A percentile compares a stretch with the other conserved stretches of the same genome.
phyloP scores from a whole-genome alignment of 306 rosid species.

The Vigna unguiculata region DNA sequence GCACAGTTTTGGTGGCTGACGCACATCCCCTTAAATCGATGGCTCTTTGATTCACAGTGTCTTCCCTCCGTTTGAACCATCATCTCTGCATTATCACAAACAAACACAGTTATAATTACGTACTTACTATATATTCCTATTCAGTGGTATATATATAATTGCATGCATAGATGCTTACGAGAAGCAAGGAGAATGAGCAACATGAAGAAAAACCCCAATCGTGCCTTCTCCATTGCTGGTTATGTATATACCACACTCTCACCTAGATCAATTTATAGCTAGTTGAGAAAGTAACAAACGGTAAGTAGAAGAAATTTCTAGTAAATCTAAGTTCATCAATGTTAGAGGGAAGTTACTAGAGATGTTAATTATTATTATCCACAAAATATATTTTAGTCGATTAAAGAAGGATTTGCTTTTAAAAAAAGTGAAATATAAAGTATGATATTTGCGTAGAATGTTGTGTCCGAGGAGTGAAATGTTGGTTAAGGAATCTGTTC shows the following conservation, averaged over 20 bases:
- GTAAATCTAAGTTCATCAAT: background rate
- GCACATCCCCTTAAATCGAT: constrained; percentile 54
- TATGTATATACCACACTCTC: background rate
- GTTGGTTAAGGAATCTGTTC: constrained; percentile 25
- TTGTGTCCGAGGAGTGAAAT: background rate
- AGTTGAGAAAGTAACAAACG: background rate
- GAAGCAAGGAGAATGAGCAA: constrained; percentile 54
- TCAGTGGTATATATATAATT: background rate
- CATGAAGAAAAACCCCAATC: constrained; percentile 50
- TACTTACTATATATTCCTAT: background rate
- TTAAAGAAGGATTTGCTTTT: background rate
- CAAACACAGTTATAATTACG: background rate
- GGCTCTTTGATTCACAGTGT: constrained; percentile 60
- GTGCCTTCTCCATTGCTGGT: constrained; percentile 48
- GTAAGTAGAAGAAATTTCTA: background rate
- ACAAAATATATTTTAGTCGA: background rate
- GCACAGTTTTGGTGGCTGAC: constrained; percentile 51
- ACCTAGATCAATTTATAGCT: constrained; percentile 40
- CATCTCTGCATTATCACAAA: constrained; percentile 50
- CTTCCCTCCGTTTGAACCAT: constrained; percentile 53
- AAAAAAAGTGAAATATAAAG: background rate
- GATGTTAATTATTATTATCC: too few species aligned
- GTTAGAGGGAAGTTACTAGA: too few species aligned
- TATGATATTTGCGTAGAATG: background rate
- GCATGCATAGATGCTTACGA: constrained; percentile 44